Conservation (phyloP, 2,329 filamentous ascomycete genomes). For the Didymella lethalis region DNA sequence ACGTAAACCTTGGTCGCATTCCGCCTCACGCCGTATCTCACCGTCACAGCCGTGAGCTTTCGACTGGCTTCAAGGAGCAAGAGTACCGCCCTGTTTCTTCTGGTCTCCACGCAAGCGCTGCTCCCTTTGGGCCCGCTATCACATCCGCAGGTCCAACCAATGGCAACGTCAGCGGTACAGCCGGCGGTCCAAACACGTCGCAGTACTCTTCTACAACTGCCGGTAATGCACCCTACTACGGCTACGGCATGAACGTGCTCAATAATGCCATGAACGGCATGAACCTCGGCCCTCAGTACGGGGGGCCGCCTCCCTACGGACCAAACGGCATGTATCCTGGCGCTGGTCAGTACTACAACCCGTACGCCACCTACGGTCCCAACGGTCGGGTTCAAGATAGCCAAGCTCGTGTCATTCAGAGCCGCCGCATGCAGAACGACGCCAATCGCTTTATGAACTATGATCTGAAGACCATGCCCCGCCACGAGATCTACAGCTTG, state of each 20-base stretch:
- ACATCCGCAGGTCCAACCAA: conserved; percentile 44
- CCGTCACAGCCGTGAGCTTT: conserved; percentile 77
- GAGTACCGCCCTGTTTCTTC: conserved; percentile 70
- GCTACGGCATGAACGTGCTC: conserved; percentile 68
- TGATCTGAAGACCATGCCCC: conserved; percentile 76
- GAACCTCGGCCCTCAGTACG: conserved; percentile 52
- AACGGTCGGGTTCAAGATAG: conserved; percentile 70
- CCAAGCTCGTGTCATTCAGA: conserved; percentile 77
- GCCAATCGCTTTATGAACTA: conserved; percentile 82
- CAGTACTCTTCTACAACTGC: conserved; percentile 42
- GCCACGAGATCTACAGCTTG: conserved; percentile 82
- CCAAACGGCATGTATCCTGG: conserved; percentile 37
- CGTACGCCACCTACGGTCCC: conserved; percentile 50
- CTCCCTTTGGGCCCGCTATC: conserved; percentile 76
- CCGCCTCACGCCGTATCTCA: conserved; percentile 70
- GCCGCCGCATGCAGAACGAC: conserved; percentile 74
- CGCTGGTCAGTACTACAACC: conserved; percentile 36
- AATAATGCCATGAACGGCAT: conserved; percentile 74
- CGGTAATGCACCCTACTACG: conserved; percentile 54
- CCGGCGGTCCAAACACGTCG: conserved; percentile 43
- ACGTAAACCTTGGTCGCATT: conserved; percentile 81
- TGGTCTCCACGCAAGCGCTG: conserved; percentile 78
- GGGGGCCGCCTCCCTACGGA: conserved; percentile 36
- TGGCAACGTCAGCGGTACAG: conserved; percentile 30
- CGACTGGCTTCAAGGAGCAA: conserved; percentile 57